These are phyloP conservation scores for Hortaea werneckii DNA, from an alignment of 2,329 filamentous ascomycete species.

Conservation along the genomic window DNA sequence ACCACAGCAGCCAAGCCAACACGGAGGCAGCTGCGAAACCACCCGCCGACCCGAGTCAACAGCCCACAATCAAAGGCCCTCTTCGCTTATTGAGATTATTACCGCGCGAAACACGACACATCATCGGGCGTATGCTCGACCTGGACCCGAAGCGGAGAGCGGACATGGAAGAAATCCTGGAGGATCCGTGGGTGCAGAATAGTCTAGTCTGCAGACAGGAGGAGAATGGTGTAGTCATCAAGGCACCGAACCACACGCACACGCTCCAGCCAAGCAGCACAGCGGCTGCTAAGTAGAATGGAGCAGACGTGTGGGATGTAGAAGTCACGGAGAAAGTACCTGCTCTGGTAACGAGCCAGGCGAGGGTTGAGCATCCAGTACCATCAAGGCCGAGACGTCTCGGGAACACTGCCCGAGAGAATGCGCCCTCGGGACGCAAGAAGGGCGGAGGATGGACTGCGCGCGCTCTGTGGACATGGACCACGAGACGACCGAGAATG, in stretches of 20 bases:
- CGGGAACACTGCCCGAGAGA: neutral
- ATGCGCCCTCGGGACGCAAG: no score
- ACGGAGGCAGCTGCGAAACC: slow-evolving; percentile 37
- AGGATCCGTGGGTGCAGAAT: slow-evolving; percentile 81
- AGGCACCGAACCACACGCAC: slow-evolving; percentile 69
- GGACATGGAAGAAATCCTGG: slow-evolving; percentile 73
- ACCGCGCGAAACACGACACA: slow-evolving; percentile 78
- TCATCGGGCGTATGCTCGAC: slow-evolving; percentile 87
- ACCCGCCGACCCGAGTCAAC: slow-evolving; percentile 12
- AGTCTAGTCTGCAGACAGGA: slow-evolving; percentile 75
- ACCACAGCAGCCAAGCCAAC: slow-evolving; percentile 24
- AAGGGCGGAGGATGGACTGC: no score
- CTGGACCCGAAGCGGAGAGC: slow-evolving; percentile 75
- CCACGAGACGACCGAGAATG: no score
- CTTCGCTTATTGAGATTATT: slow-evolving; percentile 81
- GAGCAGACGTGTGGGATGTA: neutral
- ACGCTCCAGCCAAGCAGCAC: slow-evolving; percentile 44
- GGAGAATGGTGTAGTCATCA: slow-evolving; percentile 60
- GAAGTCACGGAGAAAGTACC: no score
- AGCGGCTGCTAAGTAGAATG: slow-evolving; percentile 13
- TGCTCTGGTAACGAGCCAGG: no score
- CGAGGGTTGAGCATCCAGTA: no score
- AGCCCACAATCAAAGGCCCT: slow-evolving; percentile 70
- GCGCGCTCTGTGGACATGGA: no score
- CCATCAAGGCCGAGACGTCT: no score